Evolutionary conservation across 352 stramenopile genomes (phyloP), one percentile per base, ranked within the genome.

Genomic region (Pythium apleroticum): DNA sequence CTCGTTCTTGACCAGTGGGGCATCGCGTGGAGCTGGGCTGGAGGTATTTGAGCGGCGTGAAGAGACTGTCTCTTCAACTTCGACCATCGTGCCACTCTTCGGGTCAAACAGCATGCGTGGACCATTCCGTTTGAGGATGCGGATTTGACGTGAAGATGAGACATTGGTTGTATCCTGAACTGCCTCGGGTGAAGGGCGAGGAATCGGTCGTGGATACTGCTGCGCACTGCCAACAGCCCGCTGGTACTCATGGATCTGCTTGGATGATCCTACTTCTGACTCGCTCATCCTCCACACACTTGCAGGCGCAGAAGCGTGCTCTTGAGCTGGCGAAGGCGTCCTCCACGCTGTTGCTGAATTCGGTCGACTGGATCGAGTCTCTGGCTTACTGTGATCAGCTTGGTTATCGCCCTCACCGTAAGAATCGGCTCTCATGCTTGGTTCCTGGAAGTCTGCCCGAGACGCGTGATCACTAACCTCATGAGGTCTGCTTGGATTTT

Each of bases 31-130:
- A 24, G 27, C 33, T 35, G 48, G 31, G 4, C 19, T 53, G 7
- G 11, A 20, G 10, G 52, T 45, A 15, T n/a, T 27, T 1, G 55
- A 60, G 19, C 63, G 45, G 3, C 50, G 52, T 49, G 24, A 37
- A 8, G 64, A 62, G 2, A 25, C 31, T 31, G 7, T 12, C 14
- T 67, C 72, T 41, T 80, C 68, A 0, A 66, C 80, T 37, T 66
- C 78, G 20, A 93, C 65, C 79, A 90, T 85, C 14, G 24, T 64
- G 3, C 79, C 84, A 15, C 71, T 89, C 60, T 86, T 90, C 1
- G 76, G 84, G 35, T 93, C 82, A 69, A 90, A 91, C 4, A 93
- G 65, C 79, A 91, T 87, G 33, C 84, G 83, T 30, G 81, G 73
- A 2, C 68, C 68, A 45, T 66, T 53, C 58, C 84, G 76, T 59